Base-by-base conservation (phyloP, 306 rosid genomes). In the Lathyrus sativus region DNA sequence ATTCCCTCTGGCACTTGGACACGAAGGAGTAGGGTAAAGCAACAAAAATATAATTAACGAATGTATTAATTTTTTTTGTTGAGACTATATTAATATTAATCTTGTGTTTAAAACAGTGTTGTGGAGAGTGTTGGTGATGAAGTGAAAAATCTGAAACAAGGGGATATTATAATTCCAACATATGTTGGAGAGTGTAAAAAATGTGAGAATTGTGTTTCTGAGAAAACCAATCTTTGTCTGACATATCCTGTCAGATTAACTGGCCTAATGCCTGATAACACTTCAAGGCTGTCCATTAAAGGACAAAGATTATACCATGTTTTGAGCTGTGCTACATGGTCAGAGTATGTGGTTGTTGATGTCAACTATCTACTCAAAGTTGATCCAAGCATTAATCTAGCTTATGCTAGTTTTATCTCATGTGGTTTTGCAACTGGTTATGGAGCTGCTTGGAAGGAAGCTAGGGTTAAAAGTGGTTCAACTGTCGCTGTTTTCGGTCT, bases 1-100 rank as follows among this genome's bases (percentile, higher is more conserved):
- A 13, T 83, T 62, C 64, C 91, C 91, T 39, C 51, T 76, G 69
- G 85, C 79, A 35, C 71, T 76, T 18, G 88, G 88, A 3, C 91
- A 83, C 9, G 91, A 86, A 77, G 91, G 91, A 42, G 85, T 86
- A 18, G 88, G 91, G 91, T 83, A 46, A 41, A 41, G 66, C 44
- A 51, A 12, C 31, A 51, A 51, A 19, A 50, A 17, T 50, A 50
- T 49, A 49, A 18, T 18, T 15, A 48, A 48, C 2, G 10, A 46
- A 46, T 46, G 14, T 2, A 5, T 6, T 51, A 51, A 18, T 19
- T 19, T 19, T 19, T 19, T 19, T 51, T 45, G 50, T 45, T 45
- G 50, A 45, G 9, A 18, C 12, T 51, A 51, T 50, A 18, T 22
- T 50, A 50, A 50, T 50, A 50, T 33, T 14, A 35, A 59, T 15